A percentile compares a stretch with the other conserved stretches of the same genome.
Conservation (phyloP, 2,329 filamentous ascomycete species). For the Corinectria fuckeliana region DNA sequence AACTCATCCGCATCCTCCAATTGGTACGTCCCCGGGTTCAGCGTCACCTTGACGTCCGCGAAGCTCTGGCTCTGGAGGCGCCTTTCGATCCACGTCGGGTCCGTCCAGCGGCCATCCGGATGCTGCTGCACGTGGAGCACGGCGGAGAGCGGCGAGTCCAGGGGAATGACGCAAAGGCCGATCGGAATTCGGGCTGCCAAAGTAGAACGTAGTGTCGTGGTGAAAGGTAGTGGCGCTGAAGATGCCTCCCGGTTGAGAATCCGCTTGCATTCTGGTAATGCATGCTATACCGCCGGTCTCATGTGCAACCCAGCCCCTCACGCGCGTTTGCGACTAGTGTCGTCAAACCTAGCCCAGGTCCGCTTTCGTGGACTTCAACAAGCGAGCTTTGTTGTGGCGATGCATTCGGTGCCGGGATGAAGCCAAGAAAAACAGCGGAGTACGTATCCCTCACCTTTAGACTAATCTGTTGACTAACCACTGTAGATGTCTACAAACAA, state of each 20-base stretch:
- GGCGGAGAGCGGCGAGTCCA: slow-evolving; percentile 45
- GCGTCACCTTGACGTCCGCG: slow-evolving; percentile 46
- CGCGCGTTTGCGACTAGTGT: too few relatives aligned
- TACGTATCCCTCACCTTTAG: too few relatives aligned
- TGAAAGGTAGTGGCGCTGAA: slow-evolving; percentile 49
- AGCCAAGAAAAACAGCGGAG: too few relatives aligned
- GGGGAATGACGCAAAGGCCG: slow-evolving; percentile 51
- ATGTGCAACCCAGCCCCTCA: too few relatives aligned
- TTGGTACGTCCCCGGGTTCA: slow-evolving; percentile 36
- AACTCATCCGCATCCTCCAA: slow-evolving; percentile 47
- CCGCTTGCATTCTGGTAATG: slow-evolving; percentile 42
- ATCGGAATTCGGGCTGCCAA: slow-evolving; percentile 47
- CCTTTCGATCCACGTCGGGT: slow-evolving; percentile 46
- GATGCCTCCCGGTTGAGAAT: slow-evolving; percentile 48
- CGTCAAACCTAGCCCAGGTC: too few relatives aligned
- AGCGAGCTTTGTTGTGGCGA: too few relatives aligned
- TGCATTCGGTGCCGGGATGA: too few relatives aligned
- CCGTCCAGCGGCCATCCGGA: slow-evolving; percentile 47
- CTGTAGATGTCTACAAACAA: too few relatives aligned
- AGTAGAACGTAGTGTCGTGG: slow-evolving; percentile 44
- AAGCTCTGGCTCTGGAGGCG: slow-evolving; percentile 47
- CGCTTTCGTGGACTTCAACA: too few relatives aligned
- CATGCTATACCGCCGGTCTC: too few relatives aligned
- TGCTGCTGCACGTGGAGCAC: slow-evolving; percentile 49
- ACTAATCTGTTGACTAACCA: too few relatives aligned